A percentile compares a stretch with the other conserved stretches of the same genome.
Conservation (phyloP, 192 early-diverging fungal genomes). For the Umbelopsis ramanniana region DNA sequence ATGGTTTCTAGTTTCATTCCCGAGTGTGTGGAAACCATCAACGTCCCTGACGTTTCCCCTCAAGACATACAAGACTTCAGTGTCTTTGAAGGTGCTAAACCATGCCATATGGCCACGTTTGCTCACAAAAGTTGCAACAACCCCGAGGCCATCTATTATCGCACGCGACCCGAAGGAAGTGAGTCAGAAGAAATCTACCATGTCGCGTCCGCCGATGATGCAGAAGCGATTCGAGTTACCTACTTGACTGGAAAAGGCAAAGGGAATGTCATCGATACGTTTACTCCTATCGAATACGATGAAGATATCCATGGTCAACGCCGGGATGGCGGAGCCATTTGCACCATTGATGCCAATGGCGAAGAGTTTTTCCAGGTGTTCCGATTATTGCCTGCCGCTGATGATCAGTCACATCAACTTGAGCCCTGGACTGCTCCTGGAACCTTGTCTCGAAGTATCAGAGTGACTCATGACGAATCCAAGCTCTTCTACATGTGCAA, state of each 20-base stretch:
- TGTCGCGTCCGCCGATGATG: not conserved
- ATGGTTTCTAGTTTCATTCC: not conserved
- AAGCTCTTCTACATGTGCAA: constrained; percentile 7
- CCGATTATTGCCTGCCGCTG: not conserved
- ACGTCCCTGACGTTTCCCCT: not conserved
- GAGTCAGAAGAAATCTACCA: constrained; percentile 11
- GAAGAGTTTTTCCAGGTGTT: constrained; percentile 12
- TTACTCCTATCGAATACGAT: not conserved
- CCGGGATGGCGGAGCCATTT: constrained; percentile 10
- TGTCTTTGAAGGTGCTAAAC: not conserved
- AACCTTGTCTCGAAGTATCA: not conserved
- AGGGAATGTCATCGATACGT: not conserved
- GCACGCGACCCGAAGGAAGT: not conserved
- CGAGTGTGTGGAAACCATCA: constrained; percentile 3
- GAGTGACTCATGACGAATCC: not conserved
- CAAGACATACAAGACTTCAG: not conserved
- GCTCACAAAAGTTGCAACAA: constrained; percentile 8
- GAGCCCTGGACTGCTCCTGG: constrained; percentile 7
- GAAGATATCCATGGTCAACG: not conserved
- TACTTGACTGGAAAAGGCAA: constrained; percentile 16
- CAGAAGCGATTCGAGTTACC: not conserved
- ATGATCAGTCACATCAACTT: not conserved
- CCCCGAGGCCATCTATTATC: constrained; percentile 2
- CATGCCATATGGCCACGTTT: constrained; percentile 3
- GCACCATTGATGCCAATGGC: constrained; percentile 11